Conservation (phyloP, 768 basidiomycete species). For the Suillus sp. region DNA sequence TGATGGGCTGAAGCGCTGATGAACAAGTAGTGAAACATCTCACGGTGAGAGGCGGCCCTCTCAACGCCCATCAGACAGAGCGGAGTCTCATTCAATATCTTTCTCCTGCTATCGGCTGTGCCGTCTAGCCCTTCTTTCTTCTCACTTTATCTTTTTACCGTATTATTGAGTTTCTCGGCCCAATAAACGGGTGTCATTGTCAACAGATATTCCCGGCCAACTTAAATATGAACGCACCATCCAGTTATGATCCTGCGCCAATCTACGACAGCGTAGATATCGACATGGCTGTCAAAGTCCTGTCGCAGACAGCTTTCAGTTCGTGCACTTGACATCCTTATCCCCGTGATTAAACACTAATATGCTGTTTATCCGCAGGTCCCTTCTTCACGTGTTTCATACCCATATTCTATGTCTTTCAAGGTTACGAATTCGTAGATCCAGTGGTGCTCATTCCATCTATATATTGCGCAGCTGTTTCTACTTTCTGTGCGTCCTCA, state of each 20-base stretch:
- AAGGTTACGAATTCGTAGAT: conserved; percentile 56
- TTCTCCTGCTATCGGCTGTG: neutral
- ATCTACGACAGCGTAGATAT: conserved; percentile 74
- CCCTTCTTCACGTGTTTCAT: conserved; percentile 85
- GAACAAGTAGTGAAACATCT: neutral
- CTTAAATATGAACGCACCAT: conserved; percentile 22
- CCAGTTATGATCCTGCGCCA: conserved; percentile 42
- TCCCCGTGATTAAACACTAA: conserved; percentile 7
- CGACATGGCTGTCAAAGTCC: conserved; percentile 78
- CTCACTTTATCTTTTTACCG: neutral
- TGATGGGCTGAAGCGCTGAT: neutral
- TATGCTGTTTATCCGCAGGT: conserved; percentile 43
- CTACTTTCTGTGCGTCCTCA: conserved; percentile 62
- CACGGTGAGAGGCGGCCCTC: neutral
- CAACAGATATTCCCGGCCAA: neutral
- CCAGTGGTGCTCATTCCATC: conserved; percentile 52
- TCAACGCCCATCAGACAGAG: neutral
- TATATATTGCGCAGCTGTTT: conserved; percentile 60
- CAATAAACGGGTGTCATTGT: neutral
- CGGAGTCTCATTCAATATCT: conserved; percentile 1
- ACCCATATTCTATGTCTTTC: conserved; percentile 77
- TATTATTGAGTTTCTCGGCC: neutral
- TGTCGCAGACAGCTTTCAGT: conserved; percentile 81
- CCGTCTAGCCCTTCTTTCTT: neutral
- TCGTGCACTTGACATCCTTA: conserved; percentile 29